Evolutionary conservation across 805 yeast genomes (phyloP), one percentile per base, ranked within the genome.

Genomic region (Barnettozyma vustinii): DNA sequence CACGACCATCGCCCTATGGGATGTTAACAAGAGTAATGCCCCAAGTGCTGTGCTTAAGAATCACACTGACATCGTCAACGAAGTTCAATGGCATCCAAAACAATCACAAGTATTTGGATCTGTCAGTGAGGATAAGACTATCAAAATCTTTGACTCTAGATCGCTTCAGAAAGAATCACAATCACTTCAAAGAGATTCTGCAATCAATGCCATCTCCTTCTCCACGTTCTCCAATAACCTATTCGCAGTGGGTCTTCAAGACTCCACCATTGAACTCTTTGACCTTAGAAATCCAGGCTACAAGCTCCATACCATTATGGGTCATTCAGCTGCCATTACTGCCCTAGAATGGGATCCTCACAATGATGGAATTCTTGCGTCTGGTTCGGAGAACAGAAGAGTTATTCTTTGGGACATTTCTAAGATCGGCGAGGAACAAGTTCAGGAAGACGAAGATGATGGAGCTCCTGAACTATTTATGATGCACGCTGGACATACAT

Each of bases 401-500:
- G 78, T 87, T 15, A 81, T 87, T 33, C 56, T 89, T 5, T 58
- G 96, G 96, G 96, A 89, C 62, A 69, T 88, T 49, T 70, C 73
- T 42, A 81, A 79, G 56, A 83, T 89, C 35, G 97, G 97, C 4
- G 86, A 82, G 53, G 96, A 88, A 60, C 96, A 87, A 64, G 75
- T 75, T 13, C 90, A 81, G 56, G 96, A 88, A 56, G 96, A 89
- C 61, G 86, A 89, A 27, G 96, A 86, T 55, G 97, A 89, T 59
- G 97, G 96, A 37, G 85, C 85, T 25, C 92, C 96, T 5, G 97
- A 89, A 64, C 67, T 89, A 33, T 71, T 88, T 57, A 85, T 88
- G 90, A 85, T 89, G 83, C 96, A 89, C 62, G 96, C 95, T 36
- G 96, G 96, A 19, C 96, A 89, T 61, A 83, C 90, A 18, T 84